Percentiles rank a stretch among this genome's conserved stretches.
phyloP scores from a whole-genome alignment of 2,329 filamentous ascomycete genomes.

The Colletotrichum gloeosporioides region DNA sequence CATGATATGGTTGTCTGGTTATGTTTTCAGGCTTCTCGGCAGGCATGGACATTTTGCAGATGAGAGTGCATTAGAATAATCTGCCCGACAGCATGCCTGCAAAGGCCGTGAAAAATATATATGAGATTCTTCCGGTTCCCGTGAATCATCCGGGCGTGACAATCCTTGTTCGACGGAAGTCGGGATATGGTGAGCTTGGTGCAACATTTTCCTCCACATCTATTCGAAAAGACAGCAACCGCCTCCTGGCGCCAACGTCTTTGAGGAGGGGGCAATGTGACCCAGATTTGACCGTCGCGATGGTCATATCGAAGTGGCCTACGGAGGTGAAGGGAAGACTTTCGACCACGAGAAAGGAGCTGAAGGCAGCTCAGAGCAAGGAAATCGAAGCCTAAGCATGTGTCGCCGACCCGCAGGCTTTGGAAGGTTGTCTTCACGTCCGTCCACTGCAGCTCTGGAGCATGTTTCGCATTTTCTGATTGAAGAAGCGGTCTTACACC shows the following conservation, averaged over 20 bases:
- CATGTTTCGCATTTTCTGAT: neutral
- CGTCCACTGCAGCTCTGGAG: neutral
- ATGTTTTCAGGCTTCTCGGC: neutral
- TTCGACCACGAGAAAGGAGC: no score
- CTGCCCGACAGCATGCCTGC: neutral
- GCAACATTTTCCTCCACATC: neutral
- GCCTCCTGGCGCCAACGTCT: neutral
- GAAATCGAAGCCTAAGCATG: no score
- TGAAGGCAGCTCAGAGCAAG: no score
- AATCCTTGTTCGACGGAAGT: neutral
- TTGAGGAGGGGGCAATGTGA: neutral
- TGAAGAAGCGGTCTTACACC: neutral
- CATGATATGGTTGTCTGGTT: neutral
- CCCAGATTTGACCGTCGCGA: neutral
- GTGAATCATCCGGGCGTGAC: neutral
- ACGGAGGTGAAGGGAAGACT: no score
- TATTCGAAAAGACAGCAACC: neutral
- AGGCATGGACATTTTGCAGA: no score
- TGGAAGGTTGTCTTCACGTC: neutral
- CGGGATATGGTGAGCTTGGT: neutral
- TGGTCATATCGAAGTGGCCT: no score
- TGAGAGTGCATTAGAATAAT: no score
- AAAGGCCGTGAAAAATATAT: neutral
- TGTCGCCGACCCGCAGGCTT: neutral
- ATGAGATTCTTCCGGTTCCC: neutral